phyloP scores from a whole-genome alignment of 495 filamentous ascomycete genomes.

The Aspergillus hancockii region DNA sequence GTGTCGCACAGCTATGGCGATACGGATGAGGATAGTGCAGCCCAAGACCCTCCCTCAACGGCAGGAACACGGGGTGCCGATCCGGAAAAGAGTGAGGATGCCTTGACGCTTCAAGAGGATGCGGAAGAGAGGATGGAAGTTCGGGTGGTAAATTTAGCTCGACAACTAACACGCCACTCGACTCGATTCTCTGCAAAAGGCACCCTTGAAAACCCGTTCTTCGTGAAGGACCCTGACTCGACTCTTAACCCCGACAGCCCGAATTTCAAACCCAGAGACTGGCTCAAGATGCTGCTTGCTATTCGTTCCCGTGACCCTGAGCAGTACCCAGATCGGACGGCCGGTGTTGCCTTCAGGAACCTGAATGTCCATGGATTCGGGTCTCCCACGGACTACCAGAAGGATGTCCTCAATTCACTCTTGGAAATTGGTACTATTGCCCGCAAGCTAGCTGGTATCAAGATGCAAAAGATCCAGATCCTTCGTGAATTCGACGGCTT shows the following conservation, averaged over 20 bases:
- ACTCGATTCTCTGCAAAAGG: conserved; percentile 20
- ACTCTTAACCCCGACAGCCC: conserved; percentile 29
- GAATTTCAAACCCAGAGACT: conserved; percentile 30
- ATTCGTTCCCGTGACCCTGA: conserved; percentile 23
- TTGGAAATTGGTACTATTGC: conserved; percentile 52
- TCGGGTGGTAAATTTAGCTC: conserved; percentile 17
- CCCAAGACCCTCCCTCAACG: background rate
- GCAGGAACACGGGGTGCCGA: conserved; percentile 1
- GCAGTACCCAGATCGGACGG: conserved; percentile 23
- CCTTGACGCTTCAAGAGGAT: conserved; percentile 17
- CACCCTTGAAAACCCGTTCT: conserved; percentile 22
- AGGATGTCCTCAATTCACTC: conserved; percentile 68
- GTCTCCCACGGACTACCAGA: conserved; percentile 75
- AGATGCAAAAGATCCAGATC: conserved; percentile 62
- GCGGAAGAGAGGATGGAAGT: conserved; percentile 13
- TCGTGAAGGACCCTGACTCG: conserved; percentile 21
- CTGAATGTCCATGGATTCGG: conserved; percentile 77
- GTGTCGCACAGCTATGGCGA: background rate
- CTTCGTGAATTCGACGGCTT: conserved; percentile 71
- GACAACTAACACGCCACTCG: conserved; percentile 24
- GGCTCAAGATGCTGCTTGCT: conserved; percentile 29
- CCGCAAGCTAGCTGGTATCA: conserved; percentile 40
- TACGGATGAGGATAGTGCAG: background rate
- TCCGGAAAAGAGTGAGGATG: conserved; percentile 22
- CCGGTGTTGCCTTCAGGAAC: conserved; percentile 49